A percentile compares a stretch with the other conserved stretches of the same genome.
These are phyloP conservation scores for Paramecium pentaurelia DNA, from an alignment of 73 alveolate genomes.

Conservation along the genomic window DNA sequence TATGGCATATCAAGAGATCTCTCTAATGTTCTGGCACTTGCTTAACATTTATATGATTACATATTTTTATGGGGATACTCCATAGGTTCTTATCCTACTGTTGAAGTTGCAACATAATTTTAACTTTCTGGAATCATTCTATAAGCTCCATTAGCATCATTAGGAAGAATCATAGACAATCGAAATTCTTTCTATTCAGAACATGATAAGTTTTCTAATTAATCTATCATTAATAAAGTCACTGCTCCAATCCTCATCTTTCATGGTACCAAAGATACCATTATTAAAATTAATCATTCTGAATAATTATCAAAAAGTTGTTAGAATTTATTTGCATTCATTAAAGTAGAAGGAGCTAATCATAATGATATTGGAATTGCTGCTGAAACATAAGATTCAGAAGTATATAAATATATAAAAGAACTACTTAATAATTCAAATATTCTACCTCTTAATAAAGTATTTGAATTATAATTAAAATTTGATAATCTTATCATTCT, in stretches of 20 bases:
- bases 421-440: background rate
- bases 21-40: background rate
- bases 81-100: background rate
- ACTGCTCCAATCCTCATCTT: background rate
- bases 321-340: background rate
- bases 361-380: background rate
- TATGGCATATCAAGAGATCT: background rate
- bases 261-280: constrained; percentile 20
- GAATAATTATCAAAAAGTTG: background rate
- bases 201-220: background rate
- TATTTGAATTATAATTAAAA: background rate
- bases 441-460: background rate
- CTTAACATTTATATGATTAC: background rate
- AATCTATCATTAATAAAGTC: background rate
- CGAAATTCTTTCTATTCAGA: background rate
- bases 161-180: constrained; percentile 11
- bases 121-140: constrained; percentile 5
- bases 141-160: constrained; percentile 32
- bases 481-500: background rate
- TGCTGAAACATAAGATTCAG: background rate
- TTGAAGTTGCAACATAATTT: background rate
- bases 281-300: constrained; percentile 8
- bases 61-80: constrained; percentile 26
- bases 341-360: constrained; percentile 1
- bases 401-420: background rate